Evolutionary conservation across 2,329 filamentous ascomycete species (phyloP).

Genomic region (Colletotrichum sp.): DNA sequence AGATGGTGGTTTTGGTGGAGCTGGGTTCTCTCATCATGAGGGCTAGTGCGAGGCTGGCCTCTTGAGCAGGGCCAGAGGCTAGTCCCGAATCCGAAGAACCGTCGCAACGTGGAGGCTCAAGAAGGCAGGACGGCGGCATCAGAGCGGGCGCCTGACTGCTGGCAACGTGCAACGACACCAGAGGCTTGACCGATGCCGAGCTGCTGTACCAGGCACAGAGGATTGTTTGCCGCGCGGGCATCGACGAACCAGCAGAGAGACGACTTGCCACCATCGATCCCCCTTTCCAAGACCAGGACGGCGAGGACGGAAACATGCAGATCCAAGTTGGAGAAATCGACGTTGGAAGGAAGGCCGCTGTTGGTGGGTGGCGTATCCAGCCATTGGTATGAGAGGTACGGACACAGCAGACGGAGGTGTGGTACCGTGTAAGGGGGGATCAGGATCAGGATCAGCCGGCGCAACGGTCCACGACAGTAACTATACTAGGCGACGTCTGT

Average conservation of each 20-base stretch:
- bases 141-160: conserved; percentile 6
- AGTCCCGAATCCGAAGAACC: neutral
- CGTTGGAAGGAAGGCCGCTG: neutral
- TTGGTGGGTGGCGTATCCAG: neutral
- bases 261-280: neutral
- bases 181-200: neutral
- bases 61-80: neutral
- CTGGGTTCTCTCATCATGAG: neutral
- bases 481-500: neutral
- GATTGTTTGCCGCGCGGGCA: neutral
- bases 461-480: conserved; percentile 6
- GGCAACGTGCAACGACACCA: neutral
- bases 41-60: neutral
- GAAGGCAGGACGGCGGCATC: conserved; percentile 8
- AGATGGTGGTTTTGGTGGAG: neutral
- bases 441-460: neutral
- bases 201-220: neutral
- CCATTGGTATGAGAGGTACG: neutral
- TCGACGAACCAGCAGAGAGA: neutral
- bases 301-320: neutral
- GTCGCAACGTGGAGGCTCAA: conserved; percentile 14
- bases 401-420: neutral
- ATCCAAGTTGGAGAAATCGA: conserved; percentile 1
- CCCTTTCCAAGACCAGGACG: neutral
- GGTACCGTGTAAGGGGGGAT: neutral